Percentiles rank a stretch among this genome's conserved stretches.
Evolutionary conservation across 306 rosid genomes (phyloP).

Genomic region (Spatholobus suberectus): DNA sequence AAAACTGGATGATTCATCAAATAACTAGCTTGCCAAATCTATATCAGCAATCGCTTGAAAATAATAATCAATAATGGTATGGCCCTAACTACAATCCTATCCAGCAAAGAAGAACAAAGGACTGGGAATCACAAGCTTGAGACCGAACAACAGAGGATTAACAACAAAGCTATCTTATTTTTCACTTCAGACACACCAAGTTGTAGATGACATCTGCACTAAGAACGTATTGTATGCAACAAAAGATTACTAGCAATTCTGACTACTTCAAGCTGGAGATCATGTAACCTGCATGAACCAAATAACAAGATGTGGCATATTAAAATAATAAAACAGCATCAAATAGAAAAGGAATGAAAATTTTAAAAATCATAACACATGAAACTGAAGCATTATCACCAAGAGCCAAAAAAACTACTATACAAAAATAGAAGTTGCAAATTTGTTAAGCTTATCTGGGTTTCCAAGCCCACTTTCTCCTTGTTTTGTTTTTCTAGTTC

Average conservation of each 20-base stretch:
- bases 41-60: too few species aligned
- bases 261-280: conserved; percentile 73
- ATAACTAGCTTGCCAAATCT: too few species aligned
- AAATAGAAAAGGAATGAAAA: conserved; percentile 1
- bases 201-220: too few species aligned
- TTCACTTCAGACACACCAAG: too few species aligned
- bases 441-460: conserved; percentile 39
- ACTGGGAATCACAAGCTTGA: too few species aligned
- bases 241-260: not conserved
- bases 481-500: conserved; percentile 50
- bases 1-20: too few species aligned
- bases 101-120: too few species aligned
- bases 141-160: too few species aligned
- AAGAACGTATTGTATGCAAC: not conserved
- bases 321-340: conserved; percentile 3
- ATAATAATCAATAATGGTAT: too few species aligned
- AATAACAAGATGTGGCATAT: conserved; percentile 21
- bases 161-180: too few species aligned
- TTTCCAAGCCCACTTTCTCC: conserved; percentile 59
- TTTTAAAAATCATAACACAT: conserved; percentile 17
- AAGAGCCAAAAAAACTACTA: conserved; percentile 17
- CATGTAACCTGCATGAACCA: conserved; percentile 67
- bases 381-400: conserved; percentile 25
- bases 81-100: too few species aligned
- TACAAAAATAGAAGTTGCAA: conserved; percentile 19